Conservation (phyloP, 306 rosid genomes). For the Chamaecrista fasciculata region DNA sequence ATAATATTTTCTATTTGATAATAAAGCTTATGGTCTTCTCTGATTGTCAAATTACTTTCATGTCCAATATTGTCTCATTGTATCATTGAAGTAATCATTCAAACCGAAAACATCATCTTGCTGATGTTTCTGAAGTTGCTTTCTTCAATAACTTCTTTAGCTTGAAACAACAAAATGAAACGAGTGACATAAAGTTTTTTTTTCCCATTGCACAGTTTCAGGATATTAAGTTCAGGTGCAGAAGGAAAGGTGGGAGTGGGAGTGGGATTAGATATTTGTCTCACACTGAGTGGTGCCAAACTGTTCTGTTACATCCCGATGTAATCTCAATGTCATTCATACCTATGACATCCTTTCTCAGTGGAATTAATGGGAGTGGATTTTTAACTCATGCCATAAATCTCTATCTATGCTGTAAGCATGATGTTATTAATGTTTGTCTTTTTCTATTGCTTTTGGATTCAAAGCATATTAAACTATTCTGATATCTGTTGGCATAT, state of each 20-base stretch:
- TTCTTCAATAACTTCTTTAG: not conserved
- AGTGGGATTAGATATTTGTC: constrained; percentile 42
- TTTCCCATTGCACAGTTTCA: constrained; percentile 44
- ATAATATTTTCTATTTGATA: not conserved
- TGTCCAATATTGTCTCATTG: not conserved
- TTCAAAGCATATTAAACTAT: not conserved
- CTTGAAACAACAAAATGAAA: constrained; percentile 7
- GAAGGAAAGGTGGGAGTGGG: constrained; percentile 82
- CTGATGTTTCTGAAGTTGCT: not conserved
- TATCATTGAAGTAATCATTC: constrained; percentile 1
- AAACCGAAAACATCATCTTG: not conserved
- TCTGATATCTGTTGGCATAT: constrained; percentile 10
- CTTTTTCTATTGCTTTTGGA: not conserved
- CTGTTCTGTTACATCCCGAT: constrained; percentile 67
- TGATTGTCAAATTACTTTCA: not conserved
- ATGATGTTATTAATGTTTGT: constrained; percentile 16
- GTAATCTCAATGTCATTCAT: constrained; percentile 82
- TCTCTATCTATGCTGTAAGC: constrained; percentile 90
- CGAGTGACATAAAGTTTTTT: not conserved
- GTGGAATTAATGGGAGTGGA: constrained; percentile 89
- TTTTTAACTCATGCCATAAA: constrained; percentile 84
- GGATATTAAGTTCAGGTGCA: constrained; percentile 65
- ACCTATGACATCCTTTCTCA: constrained; percentile 76
- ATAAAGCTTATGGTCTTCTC: not conserved
- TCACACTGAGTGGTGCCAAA: constrained; percentile 75